These are phyloP conservation scores for Trametes meyenii DNA, from an alignment of 768 basidiomycete genomes.

Conservation along the genomic window DNA sequence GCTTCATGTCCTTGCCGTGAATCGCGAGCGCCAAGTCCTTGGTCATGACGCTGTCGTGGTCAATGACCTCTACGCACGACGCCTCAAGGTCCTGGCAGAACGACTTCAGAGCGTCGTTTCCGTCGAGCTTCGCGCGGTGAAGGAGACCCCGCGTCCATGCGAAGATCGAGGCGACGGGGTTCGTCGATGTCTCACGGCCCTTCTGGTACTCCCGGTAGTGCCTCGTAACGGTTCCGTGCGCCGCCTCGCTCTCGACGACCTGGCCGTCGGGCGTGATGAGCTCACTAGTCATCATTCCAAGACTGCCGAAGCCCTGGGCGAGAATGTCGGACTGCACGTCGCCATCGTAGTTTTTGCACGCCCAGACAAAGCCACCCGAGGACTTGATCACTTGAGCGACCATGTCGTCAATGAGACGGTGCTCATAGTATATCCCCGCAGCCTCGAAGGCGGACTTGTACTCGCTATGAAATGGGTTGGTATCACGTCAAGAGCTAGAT, in stretches of 20 bases:
- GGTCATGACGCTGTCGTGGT: slow-evolving; percentile 90
- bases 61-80: slow-evolving; percentile 90
- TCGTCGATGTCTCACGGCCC: slow-evolving; percentile 96
- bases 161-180: slow-evolving; percentile 98
- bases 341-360: slow-evolving; percentile 63
- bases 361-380: slow-evolving; percentile 80
- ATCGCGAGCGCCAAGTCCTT: slow-evolving; percentile 96
- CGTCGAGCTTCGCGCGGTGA: slow-evolving; percentile 91
- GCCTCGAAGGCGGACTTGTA: slow-evolving; percentile 76
- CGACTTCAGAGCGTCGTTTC: slow-evolving; percentile 67
- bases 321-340: slow-evolving; percentile 87
- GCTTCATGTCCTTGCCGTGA: slow-evolving; percentile 86
- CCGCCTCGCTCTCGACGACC: slow-evolving; percentile 93
- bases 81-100: slow-evolving; percentile 85
- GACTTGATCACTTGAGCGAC: slow-evolving; percentile 98
- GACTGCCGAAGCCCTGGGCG: slow-evolving; percentile 93
- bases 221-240: slow-evolving; percentile 94
- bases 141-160: slow-evolving; percentile 97
- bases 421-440: slow-evolving; percentile 86
- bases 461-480: slow-evolving; percentile 39
- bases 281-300: slow-evolving; percentile 99
- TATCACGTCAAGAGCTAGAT: background rate
- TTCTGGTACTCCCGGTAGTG: slow-evolving; percentile 98
- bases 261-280: slow-evolving; percentile 93
- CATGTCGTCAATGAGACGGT: slow-evolving; percentile 97